Base-by-base conservation (phyloP, 2,329 filamentous ascomycete species). In the Epichloe glyceriae region DNA sequence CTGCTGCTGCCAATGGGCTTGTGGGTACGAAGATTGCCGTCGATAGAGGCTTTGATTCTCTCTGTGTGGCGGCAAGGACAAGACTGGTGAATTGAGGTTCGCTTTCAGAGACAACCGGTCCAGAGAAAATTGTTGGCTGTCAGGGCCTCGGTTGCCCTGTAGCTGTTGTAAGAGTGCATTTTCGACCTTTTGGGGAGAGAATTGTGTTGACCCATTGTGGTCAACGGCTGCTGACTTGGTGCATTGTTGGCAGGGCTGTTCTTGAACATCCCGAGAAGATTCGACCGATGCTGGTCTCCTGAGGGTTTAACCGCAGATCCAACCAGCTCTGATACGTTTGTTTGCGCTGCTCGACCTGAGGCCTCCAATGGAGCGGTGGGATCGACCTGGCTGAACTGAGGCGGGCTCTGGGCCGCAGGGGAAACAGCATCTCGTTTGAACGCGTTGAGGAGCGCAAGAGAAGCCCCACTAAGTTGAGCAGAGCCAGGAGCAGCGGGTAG, bases 211-310 rank as follows among this genome's bases (percentile, higher is more conserved):
- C 19, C 33, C 4, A 2, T 26, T 17, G 47, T 12, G 35, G 12
- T 39, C 39, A 17, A 22, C 15, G 26, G 38, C 22, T 34, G 6
- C n/a, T 19, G 47, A 11, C 22, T 51, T 50, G 20, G 41, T 44
- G 44, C 50, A 11, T 38, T 20, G 39, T 30, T 20, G 15, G 50
- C 3, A 4, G 53, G 52, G 55, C 62, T 55, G 54, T 71, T 71
- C 53, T 76, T 78, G 62, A 81, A 79, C 67, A 80, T 76, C 20
- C 68, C 72, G 14, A 80, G 64, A 19, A 80, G 63, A 7, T 72
- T 67, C 17, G 69, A 72, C 20, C 74, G 72, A 54, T 79, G 75
- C 44, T 62, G 56, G 30, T 61, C 60, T 5, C 52, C 53, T 4
- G 55, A 53, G 1, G 55, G 52, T 22, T 54, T 54, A 20, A 63